Evolutionary conservation across 1,139 yeast species (phyloP).

Genomic region (Meyerozyma guilliermondii): DNA sequence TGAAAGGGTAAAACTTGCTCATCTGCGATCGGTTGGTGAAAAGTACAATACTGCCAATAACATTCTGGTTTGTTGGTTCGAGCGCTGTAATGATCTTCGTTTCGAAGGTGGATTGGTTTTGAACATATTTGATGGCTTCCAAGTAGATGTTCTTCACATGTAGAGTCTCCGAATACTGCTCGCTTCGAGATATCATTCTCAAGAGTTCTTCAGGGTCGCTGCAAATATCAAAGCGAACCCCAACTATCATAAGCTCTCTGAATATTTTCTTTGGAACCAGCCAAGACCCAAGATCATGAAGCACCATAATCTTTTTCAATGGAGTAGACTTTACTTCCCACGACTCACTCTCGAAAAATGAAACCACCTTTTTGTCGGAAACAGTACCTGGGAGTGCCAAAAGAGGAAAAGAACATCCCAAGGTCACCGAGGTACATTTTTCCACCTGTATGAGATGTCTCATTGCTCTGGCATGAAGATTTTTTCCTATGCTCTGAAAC

Average conservation of each 20-base stretch:
- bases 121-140: slow-evolving; percentile 17
- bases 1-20: slow-evolving; percentile 50
- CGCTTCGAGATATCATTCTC: slow-evolving; percentile 22
- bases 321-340: slow-evolving; percentile 25
- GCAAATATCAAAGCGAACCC: slow-evolving; percentile 55
- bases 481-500: slow-evolving; percentile 54
- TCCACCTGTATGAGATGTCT: slow-evolving; percentile 45
- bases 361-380: slow-evolving; percentile 17
- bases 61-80: slow-evolving; percentile 49
- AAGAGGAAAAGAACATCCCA: slow-evolving; percentile 55
- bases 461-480: slow-evolving; percentile 52
- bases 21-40: slow-evolving; percentile 46
- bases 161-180: slow-evolving; percentile 14
- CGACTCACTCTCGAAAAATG: slow-evolving; percentile 35
- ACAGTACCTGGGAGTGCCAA: slow-evolving; percentile 33
- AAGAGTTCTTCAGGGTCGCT: slow-evolving; percentile 35
- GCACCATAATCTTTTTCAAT: slow-evolving; percentile 32
- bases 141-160: slow-evolving; percentile 13
- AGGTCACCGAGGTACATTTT: slow-evolving; percentile 34
- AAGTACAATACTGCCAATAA: slow-evolving; percentile 51
- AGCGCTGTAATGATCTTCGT: slow-evolving; percentile 51
- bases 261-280: slow-evolving; percentile 51
- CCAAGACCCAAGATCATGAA: slow-evolving; percentile 40
- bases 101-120: slow-evolving; percentile 19
- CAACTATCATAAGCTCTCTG: slow-evolving; percentile 54